Evolutionary conservation across 352 stramenopile species (phyloP).

Genomic region (Aphanomyces invadans): DNA sequence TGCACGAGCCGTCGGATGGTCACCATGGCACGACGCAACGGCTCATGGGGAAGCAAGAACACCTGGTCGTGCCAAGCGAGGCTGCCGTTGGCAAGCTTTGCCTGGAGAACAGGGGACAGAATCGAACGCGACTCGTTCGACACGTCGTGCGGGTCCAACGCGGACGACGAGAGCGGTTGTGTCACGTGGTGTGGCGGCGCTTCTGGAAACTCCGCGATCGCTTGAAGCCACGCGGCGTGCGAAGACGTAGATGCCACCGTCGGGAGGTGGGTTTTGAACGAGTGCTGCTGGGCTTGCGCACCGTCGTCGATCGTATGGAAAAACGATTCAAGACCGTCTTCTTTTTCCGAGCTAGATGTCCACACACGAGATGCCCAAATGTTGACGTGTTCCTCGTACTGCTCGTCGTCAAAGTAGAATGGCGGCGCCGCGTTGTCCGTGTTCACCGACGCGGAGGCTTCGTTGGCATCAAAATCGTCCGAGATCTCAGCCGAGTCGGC

Average conservation of each 20-base stretch:
- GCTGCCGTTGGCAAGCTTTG: background rate
- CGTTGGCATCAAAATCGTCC: background rate
- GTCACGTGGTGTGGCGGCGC: background rate
- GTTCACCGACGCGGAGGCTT: background rate
- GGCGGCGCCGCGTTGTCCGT: background rate
- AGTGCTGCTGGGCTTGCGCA: background rate
- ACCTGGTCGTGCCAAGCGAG: conserved; percentile 6
- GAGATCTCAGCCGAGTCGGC: no score
- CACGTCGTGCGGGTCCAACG: background rate
- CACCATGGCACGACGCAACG: background rate
- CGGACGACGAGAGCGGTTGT: background rate
- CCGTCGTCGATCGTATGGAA: conserved; percentile 13
- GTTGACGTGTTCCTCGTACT: conserved; percentile 17
- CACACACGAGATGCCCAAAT: conserved; percentile 20
- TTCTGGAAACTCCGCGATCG: background rate
- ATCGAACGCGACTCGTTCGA: background rate
- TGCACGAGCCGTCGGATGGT: conserved; percentile 3
- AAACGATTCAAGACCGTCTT: conserved; percentile 10
- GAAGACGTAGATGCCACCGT: background rate
- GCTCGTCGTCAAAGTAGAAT: conserved; percentile 17
- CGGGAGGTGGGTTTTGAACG: background rate
- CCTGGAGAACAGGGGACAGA: background rate
- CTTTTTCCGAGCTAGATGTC: background rate
- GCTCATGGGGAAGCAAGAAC: conserved; percentile 11
- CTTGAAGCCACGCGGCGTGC: background rate